Base-by-base conservation (phyloP, 352 stramenopile genomes). In the Phytophthora pseudosyringae region DNA sequence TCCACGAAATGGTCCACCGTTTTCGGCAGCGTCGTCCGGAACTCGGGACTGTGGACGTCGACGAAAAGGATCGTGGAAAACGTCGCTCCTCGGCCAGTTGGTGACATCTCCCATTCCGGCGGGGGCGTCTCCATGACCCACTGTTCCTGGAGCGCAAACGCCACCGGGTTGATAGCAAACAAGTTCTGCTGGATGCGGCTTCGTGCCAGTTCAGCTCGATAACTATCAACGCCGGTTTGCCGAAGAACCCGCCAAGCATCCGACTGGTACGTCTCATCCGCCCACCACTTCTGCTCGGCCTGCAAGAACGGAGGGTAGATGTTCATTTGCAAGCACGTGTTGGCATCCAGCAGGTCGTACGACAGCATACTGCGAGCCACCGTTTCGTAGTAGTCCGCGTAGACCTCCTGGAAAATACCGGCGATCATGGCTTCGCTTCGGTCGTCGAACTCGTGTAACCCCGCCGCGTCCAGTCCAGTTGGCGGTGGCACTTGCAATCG, bases 1-100 rank as follows among this genome's bases (percentile, higher is more conserved):
- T 94, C 83, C 12, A 93, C 81, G 62, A 98, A 98, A 54, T 93
- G 82, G 5, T 89, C 75, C 10, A 97, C 77, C 4, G 85, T 92
- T 40, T 91, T 78, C 0, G 92, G 93, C 6, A 98, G 71, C 13
- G 75, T 59, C 1, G 74, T 59, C 7, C 78, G 64, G 71, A 98
- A 98, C 6, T 69, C 57, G 1, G 66, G 54, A 9, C 73, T 90
- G 15, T 73, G 53, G 0, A 97, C 68, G 33, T 98, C 90, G 10
- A 95, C 84, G 29, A 98, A 96, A 8, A 97, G 59, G 15, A 98
- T 85, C 1, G 72, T 67, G 0, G 79, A 73, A 65, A 95, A 97
- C 0, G 85, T 78, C 6, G 58, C 35, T 26, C 62, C 62, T 54
- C 52, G 56, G 10, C 51, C 55, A 29, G 44, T 73, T 0, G 83